A percentile compares a stretch with the other conserved stretches of the same genome.
Evolutionary conservation across 108 stramenopile genomes (phyloP).

Genomic region (Nitzschia putrida): DNA sequence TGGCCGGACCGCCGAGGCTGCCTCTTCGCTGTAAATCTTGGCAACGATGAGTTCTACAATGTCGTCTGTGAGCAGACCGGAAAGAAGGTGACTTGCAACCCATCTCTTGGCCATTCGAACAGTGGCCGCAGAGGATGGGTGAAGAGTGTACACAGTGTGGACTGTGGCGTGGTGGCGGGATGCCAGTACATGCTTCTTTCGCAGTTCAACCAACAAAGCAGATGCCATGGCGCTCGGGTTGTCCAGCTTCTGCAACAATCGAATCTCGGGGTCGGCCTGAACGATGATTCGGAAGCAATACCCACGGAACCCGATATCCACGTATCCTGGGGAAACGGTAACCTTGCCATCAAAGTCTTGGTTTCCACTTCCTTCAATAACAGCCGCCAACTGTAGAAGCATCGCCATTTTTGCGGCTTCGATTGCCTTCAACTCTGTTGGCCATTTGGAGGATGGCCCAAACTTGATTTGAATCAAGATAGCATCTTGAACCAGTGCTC

Average conservation of each 20-base stretch:
- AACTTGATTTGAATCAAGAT: constrained; percentile 79
- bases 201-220: constrained; percentile 44
- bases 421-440: constrained; percentile 77
- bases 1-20: constrained; percentile 49
- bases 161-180: constrained; percentile 80
- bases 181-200: constrained; percentile 61
- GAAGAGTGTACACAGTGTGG: constrained; percentile 73
- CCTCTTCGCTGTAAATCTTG: constrained; percentile 68
- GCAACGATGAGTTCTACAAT: constrained; percentile 81
- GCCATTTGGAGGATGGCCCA: constrained; percentile 81
- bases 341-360: constrained; percentile 60
- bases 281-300: constrained; percentile 79
- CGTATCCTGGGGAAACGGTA: constrained; percentile 57
- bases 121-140: constrained; percentile 76
- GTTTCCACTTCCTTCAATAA: constrained; percentile 54
- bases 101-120: constrained; percentile 72
- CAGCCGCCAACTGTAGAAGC: constrained; percentile 76
- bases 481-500: constrained; percentile 56
- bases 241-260: constrained; percentile 52
- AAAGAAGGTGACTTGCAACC: constrained; percentile 78
- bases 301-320: constrained; percentile 72
- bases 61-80: constrained; percentile 70
- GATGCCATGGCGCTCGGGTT: constrained; percentile 64
- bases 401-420: constrained; percentile 89
- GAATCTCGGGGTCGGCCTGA: constrained; percentile 81